Percentiles rank a stretch among this genome's conserved stretches.
phyloP scores from a whole-genome alignment of 2,329 filamentous ascomycete genomes.

The Verticillium alfalfae region DNA sequence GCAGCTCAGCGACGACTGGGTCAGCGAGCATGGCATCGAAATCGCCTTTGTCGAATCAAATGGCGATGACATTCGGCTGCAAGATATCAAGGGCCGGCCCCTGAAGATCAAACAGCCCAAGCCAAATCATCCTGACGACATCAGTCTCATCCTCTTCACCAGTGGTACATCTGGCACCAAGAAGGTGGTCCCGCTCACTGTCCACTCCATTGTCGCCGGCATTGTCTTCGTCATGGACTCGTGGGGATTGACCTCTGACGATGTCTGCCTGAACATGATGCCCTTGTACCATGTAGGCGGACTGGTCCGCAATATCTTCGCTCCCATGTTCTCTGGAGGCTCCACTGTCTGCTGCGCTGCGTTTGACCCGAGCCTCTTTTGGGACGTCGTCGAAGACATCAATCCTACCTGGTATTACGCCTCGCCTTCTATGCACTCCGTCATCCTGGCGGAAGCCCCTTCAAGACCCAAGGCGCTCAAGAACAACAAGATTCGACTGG shows the following conservation, averaged over 20 bases:
- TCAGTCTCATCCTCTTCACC: constrained; percentile 48
- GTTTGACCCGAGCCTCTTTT: constrained; percentile 51
- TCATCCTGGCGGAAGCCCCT: constrained; percentile 41
- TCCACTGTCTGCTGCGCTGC: constrained; percentile 47
- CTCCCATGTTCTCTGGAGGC: constrained; percentile 47
- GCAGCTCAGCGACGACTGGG: constrained; percentile 23
- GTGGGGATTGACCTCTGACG: constrained; percentile 39
- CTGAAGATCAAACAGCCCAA: constrained; percentile 7
- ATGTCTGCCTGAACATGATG: constrained; percentile 54
- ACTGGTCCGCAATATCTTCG: constrained; percentile 48
- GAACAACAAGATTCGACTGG: constrained; percentile 41
- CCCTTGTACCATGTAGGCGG: constrained; percentile 32
- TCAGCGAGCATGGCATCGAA: constrained; percentile 23
- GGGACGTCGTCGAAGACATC: constrained; percentile 43
- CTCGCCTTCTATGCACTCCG: constrained; percentile 50
- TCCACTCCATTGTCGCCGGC: constrained; percentile 43
- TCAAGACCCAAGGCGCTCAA: constrained; percentile 30
- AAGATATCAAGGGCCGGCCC: constrained; percentile 7
- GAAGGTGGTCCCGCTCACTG: constrained; percentile 49
- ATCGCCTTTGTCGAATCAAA: constrained; percentile 31
- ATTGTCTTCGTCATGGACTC: constrained; percentile 47
- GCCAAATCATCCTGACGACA: constrained; percentile 39
- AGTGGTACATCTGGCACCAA: constrained; percentile 54
- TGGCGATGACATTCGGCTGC: constrained; percentile 27
- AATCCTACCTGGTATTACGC: constrained; percentile 53